Conservation (phyloP, 129 eudicot genomes). For the Flaveria trinervia region DNA sequence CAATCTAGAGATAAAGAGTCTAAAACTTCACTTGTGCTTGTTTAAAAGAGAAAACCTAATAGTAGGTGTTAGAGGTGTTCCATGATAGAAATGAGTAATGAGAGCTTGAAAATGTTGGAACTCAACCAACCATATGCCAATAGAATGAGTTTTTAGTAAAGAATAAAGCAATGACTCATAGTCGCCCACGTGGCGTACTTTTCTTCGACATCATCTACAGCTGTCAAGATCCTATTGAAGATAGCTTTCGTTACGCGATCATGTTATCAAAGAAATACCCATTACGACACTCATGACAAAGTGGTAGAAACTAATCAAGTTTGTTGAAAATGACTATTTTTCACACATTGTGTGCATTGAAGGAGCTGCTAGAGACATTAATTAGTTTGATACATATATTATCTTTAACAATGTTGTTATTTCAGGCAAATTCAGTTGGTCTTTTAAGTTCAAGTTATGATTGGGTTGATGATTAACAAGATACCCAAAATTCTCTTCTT, state of each 20-base stretch:
- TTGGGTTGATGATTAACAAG: slow-evolving; percentile 29
- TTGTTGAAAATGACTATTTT: neutral
- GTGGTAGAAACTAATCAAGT: neutral
- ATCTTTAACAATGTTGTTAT: neutral
- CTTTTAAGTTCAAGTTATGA: slow-evolving; percentile 12
- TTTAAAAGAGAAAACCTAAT: slow-evolving; percentile 31
- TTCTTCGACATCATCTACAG: slow-evolving; percentile 34
- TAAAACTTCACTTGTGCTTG: slow-evolving; percentile 26
- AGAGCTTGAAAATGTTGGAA: slow-evolving; percentile 50
- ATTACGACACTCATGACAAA: slow-evolving; percentile 14
- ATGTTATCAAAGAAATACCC: slow-evolving; percentile 34
- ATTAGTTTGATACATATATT: neutral
- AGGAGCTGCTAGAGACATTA: neutral
- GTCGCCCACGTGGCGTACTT: slow-evolving; percentile 43
- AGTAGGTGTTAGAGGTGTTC: slow-evolving; percentile 26
- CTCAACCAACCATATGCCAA: slow-evolving; percentile 53
- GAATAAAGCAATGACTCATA: slow-evolving; percentile 50
- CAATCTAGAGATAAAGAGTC: slow-evolving; percentile 26
- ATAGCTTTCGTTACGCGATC: slow-evolving; percentile 31
- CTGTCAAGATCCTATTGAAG: slow-evolving; percentile 35
- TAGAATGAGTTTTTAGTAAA: slow-evolving; percentile 30
- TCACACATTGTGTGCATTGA: neutral
- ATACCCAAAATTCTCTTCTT: slow-evolving; percentile 21
- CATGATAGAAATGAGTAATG: slow-evolving; percentile 27
- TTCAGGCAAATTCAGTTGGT: neutral